Conservation (phyloP, 1,139 yeast genomes). For the Yamadazyma jaroonii region DNA sequence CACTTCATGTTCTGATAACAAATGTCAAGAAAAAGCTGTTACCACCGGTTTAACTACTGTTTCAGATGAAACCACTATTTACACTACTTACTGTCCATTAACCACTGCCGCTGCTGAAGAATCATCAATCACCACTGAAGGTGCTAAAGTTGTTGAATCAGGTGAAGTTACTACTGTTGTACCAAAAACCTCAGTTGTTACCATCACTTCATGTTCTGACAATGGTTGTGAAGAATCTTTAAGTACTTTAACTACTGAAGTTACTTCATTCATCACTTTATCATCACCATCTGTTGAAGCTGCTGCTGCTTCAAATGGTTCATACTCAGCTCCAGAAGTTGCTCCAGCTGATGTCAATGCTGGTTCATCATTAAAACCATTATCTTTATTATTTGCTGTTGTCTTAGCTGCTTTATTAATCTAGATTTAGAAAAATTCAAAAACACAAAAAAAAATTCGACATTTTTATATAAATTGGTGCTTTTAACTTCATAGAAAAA, state of each 20-base stretch:
- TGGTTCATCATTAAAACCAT: slow-evolving; percentile 7
- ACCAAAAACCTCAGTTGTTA: slow-evolving; percentile 16
- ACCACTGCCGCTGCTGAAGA: not conserved
- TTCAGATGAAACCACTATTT: slow-evolving; percentile 19
- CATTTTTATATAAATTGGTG: not conserved
- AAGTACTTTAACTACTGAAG: slow-evolving; percentile 10
- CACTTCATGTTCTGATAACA: slow-evolving; percentile 43
- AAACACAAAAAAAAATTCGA: not conserved
- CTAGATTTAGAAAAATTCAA: not conserved
- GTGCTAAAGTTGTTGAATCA: slow-evolving; percentile 4
- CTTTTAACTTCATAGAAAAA: too few relatives aligned
- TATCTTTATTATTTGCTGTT: slow-evolving; percentile 5
- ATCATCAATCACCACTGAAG: slow-evolving; percentile 5
- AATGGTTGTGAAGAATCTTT: slow-evolving; percentile 25
- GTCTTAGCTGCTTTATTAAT: slow-evolving; percentile 6
- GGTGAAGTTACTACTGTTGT: slow-evolving; percentile 12
- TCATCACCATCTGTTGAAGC: slow-evolving; percentile 4
- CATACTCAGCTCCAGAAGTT: slow-evolving; percentile 1
- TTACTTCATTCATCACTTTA: slow-evolving; percentile 6
- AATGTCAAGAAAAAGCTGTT: slow-evolving; percentile 28
- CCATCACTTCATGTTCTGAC: slow-evolving; percentile 46
- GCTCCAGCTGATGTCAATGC: slow-evolving; percentile 3
- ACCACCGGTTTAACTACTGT: slow-evolving; percentile 26
- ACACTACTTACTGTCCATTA: slow-evolving; percentile 19
- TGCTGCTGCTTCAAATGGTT: slow-evolving; percentile 3